Conservation (phyloP, 2,329 filamentous ascomycete species). For the Lasiodiplodia citricola region DNA sequence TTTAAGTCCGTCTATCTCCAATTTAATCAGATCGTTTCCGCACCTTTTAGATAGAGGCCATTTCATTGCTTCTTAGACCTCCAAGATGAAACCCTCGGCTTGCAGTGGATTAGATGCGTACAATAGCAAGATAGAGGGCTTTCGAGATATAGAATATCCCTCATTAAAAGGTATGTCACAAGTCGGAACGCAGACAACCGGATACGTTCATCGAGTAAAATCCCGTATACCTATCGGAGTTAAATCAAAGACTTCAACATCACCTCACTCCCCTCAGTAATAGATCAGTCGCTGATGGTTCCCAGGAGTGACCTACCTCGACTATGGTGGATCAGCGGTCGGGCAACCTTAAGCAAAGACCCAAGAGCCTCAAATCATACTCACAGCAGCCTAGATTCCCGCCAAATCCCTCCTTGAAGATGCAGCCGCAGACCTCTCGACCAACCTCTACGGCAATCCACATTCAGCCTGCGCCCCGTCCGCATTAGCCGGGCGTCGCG, state of each 20-base stretch:
- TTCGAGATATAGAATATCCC: conserved; percentile 49
- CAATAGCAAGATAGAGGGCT: conserved; percentile 39
- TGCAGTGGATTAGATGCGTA: not conserved
- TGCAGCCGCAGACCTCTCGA: conserved; percentile 75
- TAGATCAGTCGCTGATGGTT: not conserved
- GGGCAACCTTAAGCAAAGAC: conserved; percentile 20
- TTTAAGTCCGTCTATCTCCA: not conserved
- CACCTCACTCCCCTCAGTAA: not conserved
- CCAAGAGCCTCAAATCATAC: not conserved
- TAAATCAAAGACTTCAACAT: too few species aligned
- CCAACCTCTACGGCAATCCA: conserved; percentile 83
- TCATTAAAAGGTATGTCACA: conserved; percentile 35
- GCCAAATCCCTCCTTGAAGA: conserved; percentile 77
- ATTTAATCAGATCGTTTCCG: not conserved
- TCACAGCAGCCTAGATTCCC: conserved; percentile 66
- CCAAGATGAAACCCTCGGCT: not conserved
- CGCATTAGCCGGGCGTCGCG: conserved; percentile 71
- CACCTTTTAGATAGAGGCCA: not conserved
- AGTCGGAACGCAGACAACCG: too few species aligned
- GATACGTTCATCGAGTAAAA: too few species aligned
- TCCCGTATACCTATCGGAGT: not conserved
- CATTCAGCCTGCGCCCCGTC: conserved; percentile 81
- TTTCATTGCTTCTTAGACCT: not conserved
- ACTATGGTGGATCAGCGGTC: conserved; percentile 59
- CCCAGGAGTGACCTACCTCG: conserved; percentile 54